Evolutionary conservation across 2,329 filamentous ascomycete species (phyloP), one percentile per base, ranked within the genome.

Genomic region (Colletotrichum kahawae): DNA sequence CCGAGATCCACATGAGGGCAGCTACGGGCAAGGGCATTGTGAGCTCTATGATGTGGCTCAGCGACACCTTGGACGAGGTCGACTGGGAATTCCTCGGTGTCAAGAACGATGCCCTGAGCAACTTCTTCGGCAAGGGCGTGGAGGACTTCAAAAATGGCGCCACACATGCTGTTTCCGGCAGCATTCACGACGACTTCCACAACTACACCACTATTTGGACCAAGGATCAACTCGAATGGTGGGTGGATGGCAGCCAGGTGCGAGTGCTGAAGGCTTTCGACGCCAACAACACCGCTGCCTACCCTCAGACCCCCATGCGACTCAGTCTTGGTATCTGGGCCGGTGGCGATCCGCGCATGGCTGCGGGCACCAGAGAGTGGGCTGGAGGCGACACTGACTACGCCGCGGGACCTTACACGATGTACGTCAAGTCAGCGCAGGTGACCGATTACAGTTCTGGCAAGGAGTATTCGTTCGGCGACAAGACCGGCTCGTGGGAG

Each of bases 51-150:
- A 96, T 98, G 82, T 89, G 96, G 83, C 89, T 97, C 78, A 96
- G 94, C 66, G 93, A 97, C 79, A 93, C 95, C 79, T 89, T 96
- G 16, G 95, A 98, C 82, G 95, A 98, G 84, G 92, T 98, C 54
- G 95, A 98, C 81, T 96, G 95, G 91, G 95, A 97, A 82, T 94
- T 95, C 81, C 89, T 95, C 74, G 95, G 95, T 60, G 89, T 89
- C 71, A 93, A 95, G 80, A 84, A 86, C 70, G 90, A 88, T 18
- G 93, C 91, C 10, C 89, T 94, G 79, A 93, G 91, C 78, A 96
- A 96, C 86, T 96, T 93, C 85, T 96, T 94, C 79, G 93, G 94
- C 82, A 95, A 96, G 86, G 94, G 94, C 64, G 87, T 84, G 86
- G 86, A 91, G 84, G 82, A 94, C 87, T 81, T 87, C 84, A 88